phyloP scores from a whole-genome alignment of 1,139 yeast species.

The Groenewaldozyma auringiensis region DNA sequence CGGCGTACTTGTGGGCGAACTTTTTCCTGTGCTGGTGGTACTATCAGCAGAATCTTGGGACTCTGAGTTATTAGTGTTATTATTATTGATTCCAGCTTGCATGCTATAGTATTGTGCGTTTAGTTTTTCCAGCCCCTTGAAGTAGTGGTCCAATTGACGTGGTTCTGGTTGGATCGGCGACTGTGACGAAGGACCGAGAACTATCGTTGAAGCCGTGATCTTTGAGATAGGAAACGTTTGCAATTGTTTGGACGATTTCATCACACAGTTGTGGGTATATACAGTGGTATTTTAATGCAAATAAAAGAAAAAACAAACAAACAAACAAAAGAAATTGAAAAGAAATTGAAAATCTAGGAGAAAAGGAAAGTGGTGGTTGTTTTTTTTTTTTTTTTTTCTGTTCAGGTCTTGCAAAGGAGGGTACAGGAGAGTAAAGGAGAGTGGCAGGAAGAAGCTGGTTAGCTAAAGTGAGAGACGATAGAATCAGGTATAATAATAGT shows the following conservation, averaged over 20 bases:
- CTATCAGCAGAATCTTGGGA: neutral
- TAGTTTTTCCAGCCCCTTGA: neutral
- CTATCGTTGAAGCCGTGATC: conserved; percentile 23
- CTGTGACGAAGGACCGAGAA: conserved; percentile 17
- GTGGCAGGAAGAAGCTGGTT: no score
- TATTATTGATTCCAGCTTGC: neutral
- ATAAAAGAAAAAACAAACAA: neutral
- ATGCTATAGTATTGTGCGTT: neutral
- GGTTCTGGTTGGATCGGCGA: neutral
- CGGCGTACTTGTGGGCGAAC: neutral
- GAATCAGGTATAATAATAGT: no score
- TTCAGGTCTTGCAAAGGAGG: no score
- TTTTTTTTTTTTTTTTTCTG: no score
- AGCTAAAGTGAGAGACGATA: no score
- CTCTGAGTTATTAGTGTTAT: neutral
- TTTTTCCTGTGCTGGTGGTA: no score
- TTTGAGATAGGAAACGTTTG: conserved; percentile 21
- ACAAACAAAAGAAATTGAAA: neutral
- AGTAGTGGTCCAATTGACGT: neutral
- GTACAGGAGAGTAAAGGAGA: no score
- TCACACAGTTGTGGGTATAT: neutral
- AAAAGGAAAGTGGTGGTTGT: neutral
- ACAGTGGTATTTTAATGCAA: neutral
- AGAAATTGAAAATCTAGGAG: neutral
- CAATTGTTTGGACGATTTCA: conserved; percentile 10